These are phyloP conservation scores for Pluteus cervinus DNA, from an alignment of 768 basidiomycete species.

Conservation along the genomic window DNA sequence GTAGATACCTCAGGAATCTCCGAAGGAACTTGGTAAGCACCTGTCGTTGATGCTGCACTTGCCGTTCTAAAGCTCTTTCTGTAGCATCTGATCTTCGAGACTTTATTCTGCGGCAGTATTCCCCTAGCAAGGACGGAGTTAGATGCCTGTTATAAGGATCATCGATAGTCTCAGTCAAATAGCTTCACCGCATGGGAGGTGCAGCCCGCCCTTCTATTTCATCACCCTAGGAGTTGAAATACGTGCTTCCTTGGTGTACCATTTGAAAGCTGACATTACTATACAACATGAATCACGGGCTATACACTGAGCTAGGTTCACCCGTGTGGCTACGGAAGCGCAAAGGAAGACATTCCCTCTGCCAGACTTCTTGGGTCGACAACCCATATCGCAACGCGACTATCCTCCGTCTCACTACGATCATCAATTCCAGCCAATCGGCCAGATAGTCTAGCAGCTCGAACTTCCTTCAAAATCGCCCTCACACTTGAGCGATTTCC, in stretches of 20 bases:
- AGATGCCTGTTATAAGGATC: too few species aligned
- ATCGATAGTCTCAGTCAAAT: too few species aligned
- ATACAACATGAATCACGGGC: too few species aligned
- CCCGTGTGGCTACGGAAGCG: too few species aligned
- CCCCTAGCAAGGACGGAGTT: neutral
- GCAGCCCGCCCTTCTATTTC: too few species aligned
- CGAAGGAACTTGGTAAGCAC: constrained; percentile 19
- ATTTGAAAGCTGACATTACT: too few species aligned
- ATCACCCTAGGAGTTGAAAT: too few species aligned
- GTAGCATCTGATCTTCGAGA: constrained; percentile 1
- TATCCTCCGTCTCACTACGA: constrained; percentile 5
- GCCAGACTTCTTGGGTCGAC: constrained; percentile 78
- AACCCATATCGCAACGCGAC: constrained; percentile 56
- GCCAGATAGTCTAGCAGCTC: constrained; percentile 26
- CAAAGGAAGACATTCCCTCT: constrained; percentile 50
- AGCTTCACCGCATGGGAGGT: too few species aligned
- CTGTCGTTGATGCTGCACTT: neutral
- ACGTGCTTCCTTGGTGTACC: too few species aligned
- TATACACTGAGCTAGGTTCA: too few species aligned
- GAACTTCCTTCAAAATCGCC: constrained; percentile 67
- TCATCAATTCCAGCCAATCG: constrained; percentile 20
- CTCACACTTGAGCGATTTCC: constrained; percentile 78
- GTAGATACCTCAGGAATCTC: constrained; percentile 38
- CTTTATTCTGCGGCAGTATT: too few species aligned
- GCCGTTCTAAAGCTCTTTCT: neutral